These are phyloP conservation scores for Globisporangium lucens DNA, from an alignment of 352 stramenopile genomes.

Conservation along the genomic window DNA sequence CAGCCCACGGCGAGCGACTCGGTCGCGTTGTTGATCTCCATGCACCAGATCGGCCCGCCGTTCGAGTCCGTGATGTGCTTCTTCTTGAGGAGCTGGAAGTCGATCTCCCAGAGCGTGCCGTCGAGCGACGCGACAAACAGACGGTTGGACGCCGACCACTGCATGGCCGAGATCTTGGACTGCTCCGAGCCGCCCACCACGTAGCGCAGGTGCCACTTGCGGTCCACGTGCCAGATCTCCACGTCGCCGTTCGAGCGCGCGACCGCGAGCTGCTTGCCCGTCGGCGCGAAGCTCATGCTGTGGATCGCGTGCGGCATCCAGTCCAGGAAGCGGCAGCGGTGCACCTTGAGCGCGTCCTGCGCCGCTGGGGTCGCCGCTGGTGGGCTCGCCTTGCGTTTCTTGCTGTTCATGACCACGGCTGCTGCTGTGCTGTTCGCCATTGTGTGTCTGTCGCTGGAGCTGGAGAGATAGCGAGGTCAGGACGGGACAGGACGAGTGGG, in stretches of 20 bases:
- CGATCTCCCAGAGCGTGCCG: conserved; percentile 79
- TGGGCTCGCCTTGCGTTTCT: conserved; percentile 54
- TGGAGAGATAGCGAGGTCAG: neutral
- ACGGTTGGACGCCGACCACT: conserved; percentile 43
- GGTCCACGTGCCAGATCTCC: conserved; percentile 65
- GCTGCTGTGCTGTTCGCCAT: conserved; percentile 6
- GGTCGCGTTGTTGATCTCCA: conserved; percentile 60
- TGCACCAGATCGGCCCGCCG: conserved; percentile 86
- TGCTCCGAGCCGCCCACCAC: conserved; percentile 61
- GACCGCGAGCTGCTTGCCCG: conserved; percentile 62
- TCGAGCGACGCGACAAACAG: conserved; percentile 73
- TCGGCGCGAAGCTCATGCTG: conserved; percentile 53
- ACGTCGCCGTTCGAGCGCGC: conserved; percentile 78
- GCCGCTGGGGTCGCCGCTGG: neutral
- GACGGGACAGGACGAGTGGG: neutral
- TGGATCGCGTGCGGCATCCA: conserved; percentile 78
- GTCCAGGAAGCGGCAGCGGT: conserved; percentile 84
- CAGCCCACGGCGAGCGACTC: conserved; percentile 82
- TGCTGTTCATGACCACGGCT: conserved; percentile 17
- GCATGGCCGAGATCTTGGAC: conserved; percentile 71
- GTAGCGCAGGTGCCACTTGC: conserved; percentile 73
- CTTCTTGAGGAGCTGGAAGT: conserved; percentile 65
- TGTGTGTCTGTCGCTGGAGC: neutral
- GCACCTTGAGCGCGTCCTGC: conserved; percentile 45
- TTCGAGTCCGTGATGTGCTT: conserved; percentile 85